Evolutionary conservation across 805 yeast genomes (phyloP).

Genomic region (Schwanniomyces pseudopolymorphus): DNA sequence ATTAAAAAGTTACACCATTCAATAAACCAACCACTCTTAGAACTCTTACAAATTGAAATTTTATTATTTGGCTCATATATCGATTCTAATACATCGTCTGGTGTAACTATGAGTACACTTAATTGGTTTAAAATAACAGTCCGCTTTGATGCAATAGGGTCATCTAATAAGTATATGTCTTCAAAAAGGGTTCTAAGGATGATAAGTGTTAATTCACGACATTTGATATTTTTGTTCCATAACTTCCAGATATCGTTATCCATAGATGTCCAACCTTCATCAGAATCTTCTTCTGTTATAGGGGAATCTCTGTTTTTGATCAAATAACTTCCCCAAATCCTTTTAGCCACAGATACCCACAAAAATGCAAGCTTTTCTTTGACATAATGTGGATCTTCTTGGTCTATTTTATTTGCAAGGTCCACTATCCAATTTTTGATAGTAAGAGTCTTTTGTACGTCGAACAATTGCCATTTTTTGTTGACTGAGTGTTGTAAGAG

Average conservation of each 20-base stretch:
- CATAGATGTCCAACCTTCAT: slow-evolving; percentile 84
- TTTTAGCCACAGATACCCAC: slow-evolving; percentile 90
- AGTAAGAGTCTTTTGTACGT: slow-evolving; percentile 57
- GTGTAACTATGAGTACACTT: slow-evolving; percentile 80
- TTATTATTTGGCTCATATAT: slow-evolving; percentile 67
- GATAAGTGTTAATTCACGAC: slow-evolving; percentile 75
- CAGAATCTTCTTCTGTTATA: slow-evolving; percentile 46
- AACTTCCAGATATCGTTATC: slow-evolving; percentile 70
- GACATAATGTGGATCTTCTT: slow-evolving; percentile 82
- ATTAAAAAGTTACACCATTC: slow-evolving; percentile 56
- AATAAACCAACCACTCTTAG: slow-evolving; percentile 81
- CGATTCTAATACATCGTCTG: slow-evolving; percentile 59
- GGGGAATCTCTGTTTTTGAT: slow-evolving; percentile 29
- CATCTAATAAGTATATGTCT: slow-evolving; percentile 89
- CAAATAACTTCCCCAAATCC: slow-evolving; percentile 84
- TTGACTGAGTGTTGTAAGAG: slow-evolving; percentile 72
- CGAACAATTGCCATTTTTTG: slow-evolving; percentile 54
- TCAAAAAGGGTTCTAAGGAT: slow-evolving; percentile 87
- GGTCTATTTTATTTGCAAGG: slow-evolving; percentile 57
- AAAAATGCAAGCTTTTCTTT: slow-evolving; percentile 86
- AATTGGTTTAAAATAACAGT: slow-evolving; percentile 74
- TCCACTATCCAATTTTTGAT: slow-evolving; percentile 85
- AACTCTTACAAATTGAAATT: slow-evolving; percentile 62
- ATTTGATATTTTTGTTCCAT: slow-evolving; percentile 64
- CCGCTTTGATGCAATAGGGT: slow-evolving; percentile 82